These are phyloP conservation scores for Neocatenulostroma microsporum DNA, from an alignment of 2,329 filamentous ascomycete genomes.

Conservation along the genomic window DNA sequence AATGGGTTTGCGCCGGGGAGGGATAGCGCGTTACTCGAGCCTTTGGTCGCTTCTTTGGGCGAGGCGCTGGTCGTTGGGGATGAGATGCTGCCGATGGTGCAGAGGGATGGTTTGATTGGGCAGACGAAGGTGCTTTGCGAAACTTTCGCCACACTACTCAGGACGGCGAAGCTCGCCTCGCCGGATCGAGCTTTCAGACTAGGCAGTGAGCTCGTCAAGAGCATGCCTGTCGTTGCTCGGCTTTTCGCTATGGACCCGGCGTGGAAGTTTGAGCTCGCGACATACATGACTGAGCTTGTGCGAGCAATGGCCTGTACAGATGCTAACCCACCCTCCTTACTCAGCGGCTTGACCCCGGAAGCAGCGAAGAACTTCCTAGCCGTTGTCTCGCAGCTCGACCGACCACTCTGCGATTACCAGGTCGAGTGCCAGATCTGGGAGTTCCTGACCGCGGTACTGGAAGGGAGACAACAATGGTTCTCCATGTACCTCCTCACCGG, in stretches of 20 bases:
- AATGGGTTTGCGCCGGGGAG: constrained; percentile 52
- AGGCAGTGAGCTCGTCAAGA: constrained; percentile 13
- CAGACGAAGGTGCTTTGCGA: constrained; percentile 13
- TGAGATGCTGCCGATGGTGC: constrained; percentile 11
- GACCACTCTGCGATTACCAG: constrained; percentile 58
- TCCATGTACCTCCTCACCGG: constrained; percentile 88
- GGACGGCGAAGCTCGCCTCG: constrained; percentile 11
- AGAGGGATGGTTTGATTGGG: constrained; percentile 6
- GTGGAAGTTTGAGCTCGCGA: constrained; percentile 17
- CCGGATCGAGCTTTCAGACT: constrained; percentile 11
- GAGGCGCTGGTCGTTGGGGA: constrained; percentile 15
- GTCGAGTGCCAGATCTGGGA: constrained; percentile 70
- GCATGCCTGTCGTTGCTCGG: constrained; percentile 17
- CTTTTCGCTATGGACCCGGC: constrained; percentile 18
- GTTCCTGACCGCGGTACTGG: constrained; percentile 77
- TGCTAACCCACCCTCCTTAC: constrained; percentile 83
- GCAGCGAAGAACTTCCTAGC: constrained; percentile 78
- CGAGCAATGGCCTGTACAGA: constrained; percentile 22
- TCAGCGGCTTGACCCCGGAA: constrained; percentile 77
- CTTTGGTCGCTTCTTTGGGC: constrained; percentile 13
- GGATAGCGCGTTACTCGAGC: constrained; percentile 12
- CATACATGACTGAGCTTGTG: constrained; percentile 18
- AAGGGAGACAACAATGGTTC: constrained; percentile 91
- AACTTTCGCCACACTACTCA: constrained; percentile 16
- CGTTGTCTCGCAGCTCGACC: constrained; percentile 67